These are phyloP conservation scores for Claviceps purpurea DNA, from an alignment of 2,329 filamentous ascomycete genomes.

Conservation along the genomic window DNA sequence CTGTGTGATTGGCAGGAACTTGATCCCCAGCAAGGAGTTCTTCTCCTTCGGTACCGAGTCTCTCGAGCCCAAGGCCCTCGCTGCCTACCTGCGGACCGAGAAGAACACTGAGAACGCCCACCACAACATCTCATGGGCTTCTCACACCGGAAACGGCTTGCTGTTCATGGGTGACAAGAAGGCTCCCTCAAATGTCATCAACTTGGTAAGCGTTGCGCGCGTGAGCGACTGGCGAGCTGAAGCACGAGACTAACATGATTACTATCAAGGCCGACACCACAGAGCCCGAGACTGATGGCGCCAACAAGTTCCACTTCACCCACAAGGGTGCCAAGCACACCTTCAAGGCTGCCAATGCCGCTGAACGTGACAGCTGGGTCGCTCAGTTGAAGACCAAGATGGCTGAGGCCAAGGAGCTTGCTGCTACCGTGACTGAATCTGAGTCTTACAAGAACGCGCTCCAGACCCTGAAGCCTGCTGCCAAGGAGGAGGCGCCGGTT, in stretches of 20 bases:
- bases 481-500: conserved; percentile 18
- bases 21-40: conserved; percentile 84
- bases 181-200: conserved; percentile 67
- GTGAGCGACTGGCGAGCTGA: too few relatives aligned
- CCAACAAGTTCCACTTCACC: conserved; percentile 75
- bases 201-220: conserved; percentile 49
- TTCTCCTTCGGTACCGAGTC: conserved; percentile 74
- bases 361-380: conserved; percentile 90
- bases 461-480: conserved; percentile 46
- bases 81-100: conserved; percentile 72
- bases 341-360: conserved; percentile 65
- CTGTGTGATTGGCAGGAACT: conserved; percentile 43
- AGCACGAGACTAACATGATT: too few relatives aligned
- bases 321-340: conserved; percentile 80
- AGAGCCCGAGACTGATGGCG: conserved; percentile 63
- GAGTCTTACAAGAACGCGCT: conserved; percentile 82
- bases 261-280: conserved; percentile 38
- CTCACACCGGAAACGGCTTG: conserved; percentile 88
- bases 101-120: conserved; percentile 66
- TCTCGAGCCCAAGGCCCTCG: conserved; percentile 59
- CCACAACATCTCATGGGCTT: conserved; percentile 76
- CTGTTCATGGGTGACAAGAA: conserved; percentile 84
- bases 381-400: conserved; percentile 69
- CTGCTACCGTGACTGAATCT: conserved; percentile 57
- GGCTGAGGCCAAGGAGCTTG: conserved; percentile 71